phyloP scores from a whole-genome alignment of 2,329 filamentous ascomycete species.

The Hawksworthiomyces lignivorus region DNA sequence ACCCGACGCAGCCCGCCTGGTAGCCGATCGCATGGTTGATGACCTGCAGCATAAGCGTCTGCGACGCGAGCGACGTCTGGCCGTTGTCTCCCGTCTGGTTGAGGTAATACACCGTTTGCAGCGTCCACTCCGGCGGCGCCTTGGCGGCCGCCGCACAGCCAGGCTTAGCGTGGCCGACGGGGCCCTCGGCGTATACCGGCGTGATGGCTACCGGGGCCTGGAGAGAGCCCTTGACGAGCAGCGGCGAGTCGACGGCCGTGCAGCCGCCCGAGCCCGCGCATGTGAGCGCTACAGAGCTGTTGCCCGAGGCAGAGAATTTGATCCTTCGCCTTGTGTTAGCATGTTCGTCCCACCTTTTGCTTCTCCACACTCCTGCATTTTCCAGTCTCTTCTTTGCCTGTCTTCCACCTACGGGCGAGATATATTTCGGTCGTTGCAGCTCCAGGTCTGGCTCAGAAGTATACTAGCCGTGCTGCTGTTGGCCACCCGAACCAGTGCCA shows the following conservation, averaged over 20 bases:
- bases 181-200: slow-evolving; percentile 17
- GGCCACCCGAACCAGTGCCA: slow-evolving; percentile 8
- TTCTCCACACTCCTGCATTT: too few species aligned
- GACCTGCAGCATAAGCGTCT: slow-evolving; percentile 16
- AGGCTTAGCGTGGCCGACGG: slow-evolving; percentile 15
- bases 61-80: slow-evolving; percentile 5
- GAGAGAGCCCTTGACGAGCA: slow-evolving; percentile 26
- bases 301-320: slow-evolving; percentile 16
- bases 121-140: slow-evolving; percentile 15
- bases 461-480: slow-evolving; percentile 6
- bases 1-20: slow-evolving; percentile 17
- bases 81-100: slow-evolving; percentile 16
- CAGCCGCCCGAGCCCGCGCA: slow-evolving; percentile 8
- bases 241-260: slow-evolving; percentile 9
- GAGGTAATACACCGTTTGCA: slow-evolving; percentile 14
- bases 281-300: slow-evolving; percentile 7
- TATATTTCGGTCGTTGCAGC: slow-evolving; percentile 16
- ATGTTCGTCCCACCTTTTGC: too few species aligned
- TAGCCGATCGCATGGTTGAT: slow-evolving; percentile 18
- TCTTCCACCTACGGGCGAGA: slow-evolving; percentile 9
- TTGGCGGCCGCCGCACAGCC: slow-evolving; percentile 15
- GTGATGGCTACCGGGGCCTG: slow-evolving; percentile 30
- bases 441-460: slow-evolving; percentile 17
- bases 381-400: not conserved
- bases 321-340: slow-evolving; percentile 6